Evolutionary conservation across 2,329 filamentous ascomycete species (phyloP), one percentile per base, ranked within the genome.

Genomic region (Ascosphaera pollenicola): DNA sequence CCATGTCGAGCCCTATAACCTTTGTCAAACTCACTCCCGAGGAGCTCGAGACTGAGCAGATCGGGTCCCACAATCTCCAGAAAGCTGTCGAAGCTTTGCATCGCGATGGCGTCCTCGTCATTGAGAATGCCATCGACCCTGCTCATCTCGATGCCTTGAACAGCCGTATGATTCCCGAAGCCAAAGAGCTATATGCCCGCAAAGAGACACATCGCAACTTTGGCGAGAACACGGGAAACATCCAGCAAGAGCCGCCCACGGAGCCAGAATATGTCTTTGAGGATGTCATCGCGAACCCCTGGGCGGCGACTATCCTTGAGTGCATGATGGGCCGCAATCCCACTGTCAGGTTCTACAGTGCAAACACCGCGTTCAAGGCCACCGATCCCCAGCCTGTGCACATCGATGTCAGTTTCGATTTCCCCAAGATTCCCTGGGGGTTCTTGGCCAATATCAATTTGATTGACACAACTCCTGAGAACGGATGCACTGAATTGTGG

Each of bases 401-500:
- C 45, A 54, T 55, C 3, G 61, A 64, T 42, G 47, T 60, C 10
- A 48, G 55, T 37, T 62, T 69, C 49, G 61, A 62, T 18, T 65
- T 70, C 41, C 61, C 62, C 0, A 54, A 59, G 17, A 62, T 68
- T 37, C 61, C 63, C 1, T 68, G 65, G 40, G 62, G 58, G 0
- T 55, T 61, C 24, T 62, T 62, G 15, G 49, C 65, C 36, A 68
- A 68, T 44, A 55, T 63, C 34, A 60, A 59, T 37, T 54, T 68
- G 4, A 54, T 66, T 6, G 58, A 62, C 19, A 60, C 60, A 35
- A 54, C 54, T 3, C 52, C 59, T 1, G 49, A 58, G 11, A 67
- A 67, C 39, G 65, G 65, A 13, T 55, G 57, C 1, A 69, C 64
- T 0, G 65, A 68, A 47, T 48, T 68, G 13, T 69, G 65, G 65